Conservation (phyloP, 2,329 filamentous ascomycete species). For the Penicillium aurantiogriseum region DNA sequence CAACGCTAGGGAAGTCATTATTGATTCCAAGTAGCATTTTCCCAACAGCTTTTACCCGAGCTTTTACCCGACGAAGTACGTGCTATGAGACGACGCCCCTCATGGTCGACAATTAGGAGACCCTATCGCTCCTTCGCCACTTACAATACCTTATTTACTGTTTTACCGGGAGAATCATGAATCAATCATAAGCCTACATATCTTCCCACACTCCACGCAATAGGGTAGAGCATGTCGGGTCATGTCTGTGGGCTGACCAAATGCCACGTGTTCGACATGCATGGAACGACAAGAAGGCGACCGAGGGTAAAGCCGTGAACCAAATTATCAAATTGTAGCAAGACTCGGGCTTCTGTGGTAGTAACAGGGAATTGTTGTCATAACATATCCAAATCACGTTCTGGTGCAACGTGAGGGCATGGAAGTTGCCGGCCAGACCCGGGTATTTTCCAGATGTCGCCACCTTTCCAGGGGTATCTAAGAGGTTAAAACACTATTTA, state of each 20-base stretch:
- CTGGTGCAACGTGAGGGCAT: background rate
- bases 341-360: too few species aligned
- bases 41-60: background rate
- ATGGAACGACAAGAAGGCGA: background rate
- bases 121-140: background rate
- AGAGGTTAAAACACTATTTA: background rate
- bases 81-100: too few species aligned
- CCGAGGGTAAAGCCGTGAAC: background rate
- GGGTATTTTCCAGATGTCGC: background rate
- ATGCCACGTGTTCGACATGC: too few species aligned
- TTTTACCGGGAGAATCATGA: background rate
- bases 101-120: too few species aligned
- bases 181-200: background rate
- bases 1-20: background rate
- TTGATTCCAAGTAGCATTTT: background rate
- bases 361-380: background rate
- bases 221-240: background rate
- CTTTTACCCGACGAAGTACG: background rate
- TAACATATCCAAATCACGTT: background rate
- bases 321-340: background rate
- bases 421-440: background rate
- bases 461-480: background rate
- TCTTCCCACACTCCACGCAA: background rate
- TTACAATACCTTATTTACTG: background rate
- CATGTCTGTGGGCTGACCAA: too few species aligned